Conservation (phyloP, 2,329 filamentous ascomycete species). For the Nakataea oryzae region DNA sequence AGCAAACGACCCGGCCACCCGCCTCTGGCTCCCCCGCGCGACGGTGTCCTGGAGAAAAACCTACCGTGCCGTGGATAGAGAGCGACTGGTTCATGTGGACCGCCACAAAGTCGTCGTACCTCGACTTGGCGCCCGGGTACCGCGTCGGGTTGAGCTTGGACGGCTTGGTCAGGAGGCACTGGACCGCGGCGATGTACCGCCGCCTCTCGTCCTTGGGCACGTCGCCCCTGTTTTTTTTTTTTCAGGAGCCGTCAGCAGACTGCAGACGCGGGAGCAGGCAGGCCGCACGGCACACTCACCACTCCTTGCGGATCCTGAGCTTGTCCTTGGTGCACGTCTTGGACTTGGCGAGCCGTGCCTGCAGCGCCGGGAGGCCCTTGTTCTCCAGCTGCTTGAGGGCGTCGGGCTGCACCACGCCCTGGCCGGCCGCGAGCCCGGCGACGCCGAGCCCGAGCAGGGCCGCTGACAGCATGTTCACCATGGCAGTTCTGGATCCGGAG, state of each 20-base stretch:
- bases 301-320: slow-evolving; percentile 18
- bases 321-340: slow-evolving; percentile 20
- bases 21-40: too few relatives aligned
- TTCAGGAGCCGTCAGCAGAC: neutral
- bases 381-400: slow-evolving; percentile 17
- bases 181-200: slow-evolving; percentile 21
- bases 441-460: neutral
- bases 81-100: slow-evolving; percentile 24
- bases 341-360: slow-evolving; percentile 17
- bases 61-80: slow-evolving; percentile 17
- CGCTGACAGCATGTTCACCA: neutral
- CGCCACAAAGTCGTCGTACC: slow-evolving; percentile 21
- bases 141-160: slow-evolving; percentile 17
- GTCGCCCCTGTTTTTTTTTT: slow-evolving; percentile 14
- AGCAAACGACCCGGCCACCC: neutral
- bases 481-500: neutral
- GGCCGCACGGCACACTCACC: slow-evolving; percentile 8
- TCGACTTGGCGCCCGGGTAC: slow-evolving; percentile 19
- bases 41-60: too few relatives aligned
- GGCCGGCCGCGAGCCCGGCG: neutral
- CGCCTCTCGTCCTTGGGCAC: slow-evolving; percentile 15
- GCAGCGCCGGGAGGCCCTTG: slow-evolving; percentile 14
- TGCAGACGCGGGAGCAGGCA: neutral
- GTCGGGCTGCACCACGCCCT: slow-evolving; percentile 7
- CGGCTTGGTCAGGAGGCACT: slow-evolving; percentile 20